phyloP scores from a whole-genome alignment of 2,329 filamentous ascomycete species.

The Balansia obtecta region DNA sequence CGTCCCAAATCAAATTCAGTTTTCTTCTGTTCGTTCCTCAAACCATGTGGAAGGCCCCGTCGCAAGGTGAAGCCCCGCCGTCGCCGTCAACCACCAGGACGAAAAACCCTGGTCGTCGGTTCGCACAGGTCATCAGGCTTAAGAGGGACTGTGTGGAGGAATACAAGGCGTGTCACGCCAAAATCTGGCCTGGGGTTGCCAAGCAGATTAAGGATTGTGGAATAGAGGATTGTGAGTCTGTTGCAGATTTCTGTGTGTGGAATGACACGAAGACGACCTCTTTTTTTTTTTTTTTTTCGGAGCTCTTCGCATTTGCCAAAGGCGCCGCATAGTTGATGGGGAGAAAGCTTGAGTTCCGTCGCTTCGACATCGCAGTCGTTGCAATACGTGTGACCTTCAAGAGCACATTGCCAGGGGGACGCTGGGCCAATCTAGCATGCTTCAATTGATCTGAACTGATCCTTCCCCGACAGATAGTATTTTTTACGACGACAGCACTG shows the following conservation, averaged over 20 bases:
- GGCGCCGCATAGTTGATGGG: background rate
- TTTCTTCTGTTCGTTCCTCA: no score
- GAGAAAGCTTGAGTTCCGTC: background rate
- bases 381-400: background rate
- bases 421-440: background rate
- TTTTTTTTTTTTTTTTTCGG: no score
- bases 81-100: conserved; percentile 9
- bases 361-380: background rate
- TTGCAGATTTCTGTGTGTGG: background rate
- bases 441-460: background rate
- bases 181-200: conserved; percentile 67
- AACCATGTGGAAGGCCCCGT: conserved; percentile 15
- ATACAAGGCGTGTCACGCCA: conserved; percentile 63
- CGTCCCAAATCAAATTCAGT: no score
- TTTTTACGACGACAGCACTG: conserved; percentile 50
- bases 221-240: conserved; percentile 53
- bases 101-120: conserved; percentile 37
- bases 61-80: conserved; percentile 8
- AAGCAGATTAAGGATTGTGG: conserved; percentile 65
- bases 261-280: background rate
- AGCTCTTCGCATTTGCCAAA: background rate
- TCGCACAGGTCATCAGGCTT: conserved; percentile 63
- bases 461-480: conserved; percentile 47
- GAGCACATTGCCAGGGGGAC: background rate
- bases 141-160: conserved; percentile 52